phyloP scores from a whole-genome alignment of 768 basidiomycete genomes.

The Pleurotus cornucopiae region DNA sequence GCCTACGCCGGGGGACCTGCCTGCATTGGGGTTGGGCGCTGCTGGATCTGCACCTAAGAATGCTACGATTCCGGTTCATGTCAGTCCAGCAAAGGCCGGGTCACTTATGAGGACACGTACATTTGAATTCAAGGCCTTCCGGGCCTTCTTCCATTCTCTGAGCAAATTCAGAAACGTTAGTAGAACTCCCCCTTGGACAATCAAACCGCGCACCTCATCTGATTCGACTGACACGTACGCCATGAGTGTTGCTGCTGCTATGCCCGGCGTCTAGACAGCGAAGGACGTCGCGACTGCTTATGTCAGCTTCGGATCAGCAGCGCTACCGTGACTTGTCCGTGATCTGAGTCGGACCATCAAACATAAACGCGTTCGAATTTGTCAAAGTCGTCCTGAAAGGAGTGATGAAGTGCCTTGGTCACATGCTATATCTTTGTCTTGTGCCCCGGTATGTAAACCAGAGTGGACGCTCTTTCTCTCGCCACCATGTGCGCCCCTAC shows the following conservation, averaged over 20 bases:
- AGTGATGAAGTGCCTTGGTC: too few relatives aligned
- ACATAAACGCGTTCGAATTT: too few relatives aligned
- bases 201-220: slow-evolving; percentile 52
- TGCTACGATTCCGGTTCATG: slow-evolving; percentile 30
- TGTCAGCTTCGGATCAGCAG: too few relatives aligned
- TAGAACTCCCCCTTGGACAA: too few relatives aligned
- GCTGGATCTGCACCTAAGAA: slow-evolving; percentile 49
- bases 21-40: slow-evolving; percentile 18
- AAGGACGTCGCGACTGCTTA: too few relatives aligned
- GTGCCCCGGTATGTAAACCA: too few relatives aligned
- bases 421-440: too few relatives aligned
- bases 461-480: too few relatives aligned
- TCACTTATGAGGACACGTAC: slow-evolving; percentile 27
- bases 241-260: slow-evolving; percentile 34
- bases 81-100: not conserved
- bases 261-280: not conserved
- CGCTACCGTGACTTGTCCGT: too few relatives aligned
- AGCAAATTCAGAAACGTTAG: not conserved
- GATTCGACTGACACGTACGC: slow-evolving; percentile 70
- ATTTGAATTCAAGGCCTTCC: slow-evolving; percentile 71
- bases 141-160: slow-evolving; percentile 64
- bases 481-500: too few relatives aligned
- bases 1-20: slow-evolving; percentile 35
- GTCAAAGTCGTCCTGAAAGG: too few relatives aligned
- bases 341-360: too few relatives aligned